phyloP scores from a whole-genome alignment of 2,329 filamentous ascomycete genomes.

The Pseudonectria foliicola region DNA sequence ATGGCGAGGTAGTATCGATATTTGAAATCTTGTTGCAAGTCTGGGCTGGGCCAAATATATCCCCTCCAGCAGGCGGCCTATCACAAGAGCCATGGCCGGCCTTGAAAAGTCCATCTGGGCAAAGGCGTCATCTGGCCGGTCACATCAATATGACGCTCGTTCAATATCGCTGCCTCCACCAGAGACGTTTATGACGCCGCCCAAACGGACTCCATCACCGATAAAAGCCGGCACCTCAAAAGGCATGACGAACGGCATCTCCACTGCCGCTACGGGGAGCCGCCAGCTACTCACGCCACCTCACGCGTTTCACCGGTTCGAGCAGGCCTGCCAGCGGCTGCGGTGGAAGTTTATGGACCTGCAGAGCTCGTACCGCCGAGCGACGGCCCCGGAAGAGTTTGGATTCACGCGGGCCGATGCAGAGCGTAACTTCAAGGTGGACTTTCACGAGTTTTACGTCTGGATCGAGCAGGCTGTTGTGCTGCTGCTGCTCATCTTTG shows the following conservation, averaged over 20 bases:
- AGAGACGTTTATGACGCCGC: neutral
- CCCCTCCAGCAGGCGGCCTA: too few relatives aligned
- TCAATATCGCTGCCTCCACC: slow-evolving; percentile 6
- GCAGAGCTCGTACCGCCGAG: slow-evolving; percentile 47
- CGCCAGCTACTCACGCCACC: slow-evolving; percentile 17
- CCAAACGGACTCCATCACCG: neutral
- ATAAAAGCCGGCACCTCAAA: too few relatives aligned
- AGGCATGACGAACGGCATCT: neutral
- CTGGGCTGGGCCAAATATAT: too few relatives aligned
- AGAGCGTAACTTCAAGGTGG: slow-evolving; percentile 68
- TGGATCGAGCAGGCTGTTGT: slow-evolving; percentile 65
- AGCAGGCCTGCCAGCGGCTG: slow-evolving; percentile 52
- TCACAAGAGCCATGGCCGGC: slow-evolving; percentile 6
- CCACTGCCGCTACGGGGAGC: neutral
- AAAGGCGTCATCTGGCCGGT: slow-evolving; percentile 4
- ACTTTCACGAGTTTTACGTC: slow-evolving; percentile 71
- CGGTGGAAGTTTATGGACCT: slow-evolving; percentile 59
- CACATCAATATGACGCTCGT: slow-evolving; percentile 9
- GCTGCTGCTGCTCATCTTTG: slow-evolving; percentile 57
- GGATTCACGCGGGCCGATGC: slow-evolving; percentile 37
- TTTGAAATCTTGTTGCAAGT: too few relatives aligned
- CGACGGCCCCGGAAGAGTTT: slow-evolving; percentile 31
- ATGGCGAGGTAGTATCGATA: too few relatives aligned
- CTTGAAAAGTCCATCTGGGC: slow-evolving; percentile 21
- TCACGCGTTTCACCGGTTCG: slow-evolving; percentile 48